These are phyloP conservation scores for Peronospora destructor DNA, from an alignment of 352 stramenopile species.

Conservation along the genomic window DNA sequence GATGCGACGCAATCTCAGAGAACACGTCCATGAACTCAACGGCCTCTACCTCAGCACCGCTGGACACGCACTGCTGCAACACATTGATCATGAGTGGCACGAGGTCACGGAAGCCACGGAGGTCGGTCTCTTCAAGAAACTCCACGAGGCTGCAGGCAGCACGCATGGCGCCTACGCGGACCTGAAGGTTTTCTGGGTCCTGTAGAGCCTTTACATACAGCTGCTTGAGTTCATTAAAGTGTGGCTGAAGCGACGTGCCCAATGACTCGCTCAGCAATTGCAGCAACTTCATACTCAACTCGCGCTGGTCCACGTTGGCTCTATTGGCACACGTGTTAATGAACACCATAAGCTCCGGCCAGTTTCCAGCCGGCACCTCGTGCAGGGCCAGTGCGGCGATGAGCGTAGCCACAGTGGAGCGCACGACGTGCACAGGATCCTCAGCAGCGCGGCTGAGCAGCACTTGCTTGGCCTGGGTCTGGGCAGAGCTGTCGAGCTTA, in stretches of 20 bases:
- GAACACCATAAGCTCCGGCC: conserved; percentile 92
- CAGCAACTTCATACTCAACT: conserved; percentile 92
- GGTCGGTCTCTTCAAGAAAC: conserved; percentile 72
- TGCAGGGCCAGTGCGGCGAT: conserved; percentile 80
- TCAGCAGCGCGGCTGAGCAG: conserved; percentile 79
- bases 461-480: conserved; percentile 82
- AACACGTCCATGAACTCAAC: conserved; percentile 85
- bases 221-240: conserved; percentile 77
- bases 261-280: conserved; percentile 91
- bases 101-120: conserved; percentile 63
- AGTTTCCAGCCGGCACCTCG: conserved; percentile 67
- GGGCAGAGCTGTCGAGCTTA: conserved; percentile 79
- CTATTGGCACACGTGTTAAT: conserved; percentile 86
- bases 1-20: conserved; percentile 77
- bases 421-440: conserved; percentile 86
- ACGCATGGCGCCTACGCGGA: conserved; percentile 77
- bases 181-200: conserved; percentile 74
- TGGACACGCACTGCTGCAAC: conserved; percentile 76
- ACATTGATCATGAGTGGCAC: conserved; percentile 83
- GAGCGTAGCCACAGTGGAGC: conserved; percentile 75
- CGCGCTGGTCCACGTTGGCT: conserved; percentile 75
- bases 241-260: conserved; percentile 74
- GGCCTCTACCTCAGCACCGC: conserved; percentile 67
- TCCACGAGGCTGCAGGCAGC: conserved; percentile 72
- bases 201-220: conserved; percentile 67